phyloP scores from a whole-genome alignment of 495 filamentous ascomycete species.

The Bryoglossum gracile region DNA sequence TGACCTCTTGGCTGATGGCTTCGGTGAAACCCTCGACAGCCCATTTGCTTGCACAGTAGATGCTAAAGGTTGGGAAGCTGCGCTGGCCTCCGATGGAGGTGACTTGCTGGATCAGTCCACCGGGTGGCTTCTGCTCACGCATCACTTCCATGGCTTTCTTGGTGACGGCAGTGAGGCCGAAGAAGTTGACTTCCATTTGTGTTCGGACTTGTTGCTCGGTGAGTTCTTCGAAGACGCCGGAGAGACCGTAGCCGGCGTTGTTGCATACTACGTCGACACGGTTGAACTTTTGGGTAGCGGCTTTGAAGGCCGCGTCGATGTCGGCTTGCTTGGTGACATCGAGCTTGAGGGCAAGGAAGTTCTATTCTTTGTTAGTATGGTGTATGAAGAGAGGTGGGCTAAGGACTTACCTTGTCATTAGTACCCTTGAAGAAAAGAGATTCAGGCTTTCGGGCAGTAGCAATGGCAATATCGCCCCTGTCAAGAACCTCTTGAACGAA shows the following conservation, averaged over 20 bases:
- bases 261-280: constrained; percentile 51
- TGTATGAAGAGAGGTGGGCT: not conserved
- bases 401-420: constrained; percentile 10
- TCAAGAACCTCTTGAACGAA: constrained; percentile 32
- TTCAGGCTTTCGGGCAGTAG: constrained; percentile 32
- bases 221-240: constrained; percentile 41
- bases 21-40: constrained; percentile 52
- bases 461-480: constrained; percentile 33
- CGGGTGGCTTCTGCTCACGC: constrained; percentile 34
- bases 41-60: constrained; percentile 51
- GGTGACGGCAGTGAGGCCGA: constrained; percentile 39
- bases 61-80: constrained; percentile 38
- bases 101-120: constrained; percentile 48
- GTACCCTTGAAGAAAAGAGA: constrained; percentile 22
- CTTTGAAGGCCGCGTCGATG: constrained; percentile 35
- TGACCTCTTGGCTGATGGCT: constrained; percentile 41
- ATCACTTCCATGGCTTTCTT: constrained; percentile 39
- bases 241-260: constrained; percentile 46
- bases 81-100: constrained; percentile 44
- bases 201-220: constrained; percentile 31
- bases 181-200: constrained; percentile 49
- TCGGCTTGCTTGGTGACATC: constrained; percentile 41
- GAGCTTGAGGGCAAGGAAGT: constrained; percentile 34
- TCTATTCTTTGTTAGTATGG: constrained; percentile 28
- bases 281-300: constrained; percentile 29